Conservation (phyloP, 495 filamentous ascomycete genomes). For the Penicillium daleae region DNA sequence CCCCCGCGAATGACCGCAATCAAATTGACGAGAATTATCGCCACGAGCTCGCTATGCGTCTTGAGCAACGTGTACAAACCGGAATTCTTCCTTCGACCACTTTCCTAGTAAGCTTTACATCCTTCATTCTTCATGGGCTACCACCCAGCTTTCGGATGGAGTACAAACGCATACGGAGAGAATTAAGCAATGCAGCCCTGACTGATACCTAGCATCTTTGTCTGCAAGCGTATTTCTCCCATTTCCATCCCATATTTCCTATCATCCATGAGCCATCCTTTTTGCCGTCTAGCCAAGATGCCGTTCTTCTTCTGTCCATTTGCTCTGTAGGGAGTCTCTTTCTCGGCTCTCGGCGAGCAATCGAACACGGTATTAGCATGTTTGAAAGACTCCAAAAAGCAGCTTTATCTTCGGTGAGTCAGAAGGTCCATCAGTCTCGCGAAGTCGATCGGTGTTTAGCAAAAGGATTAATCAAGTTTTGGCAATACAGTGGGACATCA, state of each 20-base stretch:
- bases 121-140: neutral
- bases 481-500: neutral
- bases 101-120: neutral
- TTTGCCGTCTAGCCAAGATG: neutral
- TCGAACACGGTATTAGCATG: neutral
- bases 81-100: constrained; percentile 1
- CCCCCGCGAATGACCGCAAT: neutral
- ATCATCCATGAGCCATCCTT: neutral
- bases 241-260: neutral
- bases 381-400: neutral
- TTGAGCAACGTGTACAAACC: constrained; percentile 1
- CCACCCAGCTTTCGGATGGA: neutral
- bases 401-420: neutral
- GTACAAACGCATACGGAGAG: neutral
- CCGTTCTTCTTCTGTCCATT: neutral
- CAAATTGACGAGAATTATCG: neutral
- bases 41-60: neutral
- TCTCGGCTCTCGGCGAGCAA: neutral
- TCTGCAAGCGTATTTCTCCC: neutral
- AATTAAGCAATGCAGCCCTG: neutral
- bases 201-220: constrained; percentile 1
- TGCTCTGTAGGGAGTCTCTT: neutral
- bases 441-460: neutral
- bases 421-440: neutral
- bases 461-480: neutral